phyloP scores from a whole-genome alignment of 139 green algal species.

The Chlamydomonas sp. region DNA sequence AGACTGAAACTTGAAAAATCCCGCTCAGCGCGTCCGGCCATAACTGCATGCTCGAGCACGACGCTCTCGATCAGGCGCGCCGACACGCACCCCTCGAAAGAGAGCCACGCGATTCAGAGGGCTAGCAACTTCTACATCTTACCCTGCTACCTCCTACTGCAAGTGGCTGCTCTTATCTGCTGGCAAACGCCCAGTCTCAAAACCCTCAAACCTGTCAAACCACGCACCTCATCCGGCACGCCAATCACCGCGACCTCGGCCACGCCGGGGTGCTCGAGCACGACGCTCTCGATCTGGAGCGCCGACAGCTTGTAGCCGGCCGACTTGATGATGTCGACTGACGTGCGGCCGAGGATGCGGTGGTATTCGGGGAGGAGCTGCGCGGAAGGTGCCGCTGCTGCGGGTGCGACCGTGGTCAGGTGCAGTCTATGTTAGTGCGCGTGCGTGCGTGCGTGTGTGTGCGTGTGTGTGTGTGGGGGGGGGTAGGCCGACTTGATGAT shows the following conservation, averaged over 20 bases:
- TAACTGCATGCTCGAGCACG: constrained; percentile 61
- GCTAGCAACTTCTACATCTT: no score
- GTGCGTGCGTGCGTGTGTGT: no score
- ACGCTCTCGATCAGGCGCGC: constrained; percentile 60
- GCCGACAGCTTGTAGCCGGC: constrained; percentile 84
- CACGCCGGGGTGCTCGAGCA: constrained; percentile 68
- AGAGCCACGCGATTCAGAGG: no score
- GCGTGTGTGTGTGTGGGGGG: no score
- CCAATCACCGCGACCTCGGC: constrained; percentile 80
- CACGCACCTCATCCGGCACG: constrained; percentile 67
- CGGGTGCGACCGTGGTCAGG: no score
- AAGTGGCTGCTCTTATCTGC: no score
- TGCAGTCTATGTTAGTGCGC: no score
- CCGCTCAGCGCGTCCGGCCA: constrained; percentile 73
- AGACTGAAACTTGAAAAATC: no score
- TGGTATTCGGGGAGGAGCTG: no score
- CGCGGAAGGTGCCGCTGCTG: no score
- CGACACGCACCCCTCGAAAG: constrained; percentile 47
- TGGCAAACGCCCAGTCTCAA: no score
- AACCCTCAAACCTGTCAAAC: no score
- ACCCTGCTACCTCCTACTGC: constrained; percentile 8
- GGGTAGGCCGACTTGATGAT: constrained; percentile 91
- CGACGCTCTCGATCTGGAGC: constrained; percentile 59
- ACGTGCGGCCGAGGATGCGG: constrained; percentile 17
- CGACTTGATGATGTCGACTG: constrained; percentile 93